phyloP scores from a whole-genome alignment of 2,329 filamentous ascomycete species.

The Calycina herbarum region DNA sequence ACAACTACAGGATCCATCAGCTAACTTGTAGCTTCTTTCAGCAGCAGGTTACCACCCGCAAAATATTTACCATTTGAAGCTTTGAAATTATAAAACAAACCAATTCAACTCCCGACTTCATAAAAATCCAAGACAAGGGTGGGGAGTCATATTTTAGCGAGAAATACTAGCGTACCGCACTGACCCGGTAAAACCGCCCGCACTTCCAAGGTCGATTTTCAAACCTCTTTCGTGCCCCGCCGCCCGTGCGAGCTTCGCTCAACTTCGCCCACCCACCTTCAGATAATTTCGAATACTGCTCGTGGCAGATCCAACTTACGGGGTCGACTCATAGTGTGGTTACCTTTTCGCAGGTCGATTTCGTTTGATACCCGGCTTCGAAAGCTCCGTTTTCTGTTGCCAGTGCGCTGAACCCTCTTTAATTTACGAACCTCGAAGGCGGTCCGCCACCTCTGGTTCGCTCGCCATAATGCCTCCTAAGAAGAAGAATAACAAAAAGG shows the following conservation, averaged over 20 bases:
- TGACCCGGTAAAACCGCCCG: neutral
- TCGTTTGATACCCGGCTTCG: neutral
- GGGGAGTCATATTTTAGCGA: neutral
- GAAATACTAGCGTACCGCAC: neutral
- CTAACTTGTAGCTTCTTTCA: too few relatives aligned
- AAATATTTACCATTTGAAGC: too few relatives aligned
- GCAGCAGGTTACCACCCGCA: too few relatives aligned
- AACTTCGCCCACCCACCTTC: neutral
- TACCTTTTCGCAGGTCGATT: neutral
- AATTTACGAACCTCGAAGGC: neutral
- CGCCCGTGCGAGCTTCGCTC: neutral
- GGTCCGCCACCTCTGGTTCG: neutral
- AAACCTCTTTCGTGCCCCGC: constrained; percentile 1
- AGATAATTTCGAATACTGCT: neutral
- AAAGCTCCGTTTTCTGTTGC: neutral
- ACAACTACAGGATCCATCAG: too few relatives aligned
- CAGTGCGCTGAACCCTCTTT: constrained; percentile 1
- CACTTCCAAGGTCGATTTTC: neutral
- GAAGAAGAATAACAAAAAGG: constrained; percentile 88
- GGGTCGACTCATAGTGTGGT: neutral
- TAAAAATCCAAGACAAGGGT: neutral
- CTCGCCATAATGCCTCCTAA: constrained; percentile 78
- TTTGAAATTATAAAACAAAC: too few relatives aligned
- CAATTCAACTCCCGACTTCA: too few relatives aligned
- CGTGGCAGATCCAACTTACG: neutral